Conservation (phyloP, 306 rosid genomes). For the Delonix regia region DNA sequence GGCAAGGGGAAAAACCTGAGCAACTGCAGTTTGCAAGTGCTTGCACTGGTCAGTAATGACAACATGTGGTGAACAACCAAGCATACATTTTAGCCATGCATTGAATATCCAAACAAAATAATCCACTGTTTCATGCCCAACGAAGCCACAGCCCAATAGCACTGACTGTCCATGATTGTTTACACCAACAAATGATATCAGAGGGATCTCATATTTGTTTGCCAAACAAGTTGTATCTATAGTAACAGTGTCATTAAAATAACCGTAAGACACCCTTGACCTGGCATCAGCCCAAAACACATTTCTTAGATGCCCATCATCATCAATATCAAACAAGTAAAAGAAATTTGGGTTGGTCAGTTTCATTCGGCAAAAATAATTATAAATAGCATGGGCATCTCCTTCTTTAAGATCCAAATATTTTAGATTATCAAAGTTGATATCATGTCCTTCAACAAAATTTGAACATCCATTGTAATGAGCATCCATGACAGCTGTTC, state of each 20-base stretch:
- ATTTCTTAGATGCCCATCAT: slow-evolving; percentile 67
- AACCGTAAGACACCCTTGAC: slow-evolving; percentile 63
- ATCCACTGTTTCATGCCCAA: slow-evolving; percentile 69
- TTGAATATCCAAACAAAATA: slow-evolving; percentile 67
- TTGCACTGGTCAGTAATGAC: slow-evolving; percentile 71
- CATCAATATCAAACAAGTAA: slow-evolving; percentile 73
- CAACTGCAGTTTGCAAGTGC: slow-evolving; percentile 63
- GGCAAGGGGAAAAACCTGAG: slow-evolving; percentile 66
- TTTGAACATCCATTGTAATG: slow-evolving; percentile 45
- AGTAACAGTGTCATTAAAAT: slow-evolving; percentile 63
- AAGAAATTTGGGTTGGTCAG: slow-evolving; percentile 69
- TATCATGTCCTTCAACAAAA: slow-evolving; percentile 48
- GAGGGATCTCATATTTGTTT: slow-evolving; percentile 74
- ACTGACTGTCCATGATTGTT: slow-evolving; percentile 75
- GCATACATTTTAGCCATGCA: slow-evolving; percentile 79
- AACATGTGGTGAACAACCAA: slow-evolving; percentile 55
- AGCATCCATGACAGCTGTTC: slow-evolving; percentile 52
- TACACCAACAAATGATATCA: slow-evolving; percentile 67
- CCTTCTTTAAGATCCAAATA: slow-evolving; percentile 79
- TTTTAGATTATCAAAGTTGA: slow-evolving; percentile 55
- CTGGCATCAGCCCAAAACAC: slow-evolving; percentile 83
- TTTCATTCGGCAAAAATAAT: slow-evolving; percentile 79
- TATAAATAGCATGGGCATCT: slow-evolving; percentile 72
- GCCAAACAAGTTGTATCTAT: slow-evolving; percentile 75
- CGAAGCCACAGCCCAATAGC: slow-evolving; percentile 77